phyloP scores from a whole-genome alignment of 2,329 filamentous ascomycete species.

The Ophiostoma australiae region DNA sequence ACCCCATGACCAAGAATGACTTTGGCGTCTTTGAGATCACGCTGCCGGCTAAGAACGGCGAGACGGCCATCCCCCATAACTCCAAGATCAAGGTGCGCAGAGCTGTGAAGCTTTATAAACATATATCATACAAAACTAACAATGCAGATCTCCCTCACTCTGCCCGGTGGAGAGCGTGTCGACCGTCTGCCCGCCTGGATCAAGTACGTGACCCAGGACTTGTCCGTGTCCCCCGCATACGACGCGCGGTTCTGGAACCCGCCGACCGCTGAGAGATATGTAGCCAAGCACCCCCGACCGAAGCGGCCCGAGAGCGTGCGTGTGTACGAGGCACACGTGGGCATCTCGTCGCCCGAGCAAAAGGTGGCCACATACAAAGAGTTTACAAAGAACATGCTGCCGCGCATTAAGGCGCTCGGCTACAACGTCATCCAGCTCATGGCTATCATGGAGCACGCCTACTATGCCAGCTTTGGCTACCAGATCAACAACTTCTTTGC shows the following conservation, averaged over 20 bases:
- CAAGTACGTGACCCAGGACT: conserved; percentile 91
- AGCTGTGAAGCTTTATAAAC: neutral
- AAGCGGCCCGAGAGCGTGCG: conserved; percentile 80
- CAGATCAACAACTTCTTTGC: conserved; percentile 99
- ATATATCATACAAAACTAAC: neutral
- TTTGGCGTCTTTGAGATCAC: conserved; percentile 85
- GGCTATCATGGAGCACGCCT: conserved; percentile 99
- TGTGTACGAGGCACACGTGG: conserved; percentile 98
- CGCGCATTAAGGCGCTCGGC: conserved; percentile 80
- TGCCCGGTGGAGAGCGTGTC: conserved; percentile 71
- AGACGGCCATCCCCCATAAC: conserved; percentile 80
- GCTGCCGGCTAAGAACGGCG: conserved; percentile 65
- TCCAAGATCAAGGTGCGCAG: conserved; percentile 83
- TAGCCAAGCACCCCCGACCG: conserved; percentile 77
- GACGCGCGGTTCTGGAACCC: conserved; percentile 98
- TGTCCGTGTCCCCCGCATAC: conserved; percentile 83
- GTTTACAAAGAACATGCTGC: conserved; percentile 88
- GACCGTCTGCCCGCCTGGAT: conserved; percentile 96
- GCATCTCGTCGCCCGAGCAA: conserved; percentile 87
- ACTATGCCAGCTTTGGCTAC: conserved; percentile 98
- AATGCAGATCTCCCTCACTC: conserved; percentile 71
- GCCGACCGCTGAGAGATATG: conserved; percentile 67
- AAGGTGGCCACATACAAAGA: conserved; percentile 94
- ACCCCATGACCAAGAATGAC: conserved; percentile 79
- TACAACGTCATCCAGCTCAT: conserved; percentile 99